phyloP scores from a whole-genome alignment of 306 rosid species.

The Hylodesmum podocarpum region DNA sequence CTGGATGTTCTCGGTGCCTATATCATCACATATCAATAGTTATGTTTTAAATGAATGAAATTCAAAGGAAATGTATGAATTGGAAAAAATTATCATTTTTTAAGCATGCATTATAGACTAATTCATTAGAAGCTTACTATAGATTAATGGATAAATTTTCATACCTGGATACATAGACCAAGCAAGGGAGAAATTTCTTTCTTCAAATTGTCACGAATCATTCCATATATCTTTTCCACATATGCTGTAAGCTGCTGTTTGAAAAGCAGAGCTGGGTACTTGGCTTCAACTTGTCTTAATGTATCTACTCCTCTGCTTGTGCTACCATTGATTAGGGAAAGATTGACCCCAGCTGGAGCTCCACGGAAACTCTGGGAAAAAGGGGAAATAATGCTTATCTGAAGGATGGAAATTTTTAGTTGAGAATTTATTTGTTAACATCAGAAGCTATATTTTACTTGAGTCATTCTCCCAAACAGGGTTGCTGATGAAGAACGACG shows the following conservation, averaged over 20 bases:
- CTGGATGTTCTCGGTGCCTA: constrained; percentile 96
- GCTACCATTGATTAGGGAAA: constrained; percentile 45
- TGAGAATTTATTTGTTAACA: constrained; percentile 19
- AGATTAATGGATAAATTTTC: constrained; percentile 26
- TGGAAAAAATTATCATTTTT: neutral
- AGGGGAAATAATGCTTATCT: constrained; percentile 3
- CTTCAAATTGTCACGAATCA: constrained; percentile 92
- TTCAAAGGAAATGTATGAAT: constrained; percentile 16
- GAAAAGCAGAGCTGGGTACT: constrained; percentile 89
- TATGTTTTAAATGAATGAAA: constrained; percentile 20
- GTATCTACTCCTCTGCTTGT: constrained; percentile 70
- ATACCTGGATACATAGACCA: constrained; percentile 92
- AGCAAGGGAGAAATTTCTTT: constrained; percentile 94
- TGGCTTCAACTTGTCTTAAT: constrained; percentile 91
- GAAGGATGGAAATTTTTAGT: constrained; percentile 13
- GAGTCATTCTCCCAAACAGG: constrained; percentile 61
- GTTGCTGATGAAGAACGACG: constrained; percentile 55
- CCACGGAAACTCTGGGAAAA: constrained; percentile 53
- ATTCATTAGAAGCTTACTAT: constrained; percentile 10
- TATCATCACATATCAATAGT: constrained; percentile 34
- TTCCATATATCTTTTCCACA: constrained; percentile 94
- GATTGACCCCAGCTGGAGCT: constrained; percentile 48
- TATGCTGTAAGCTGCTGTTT: constrained; percentile 97
- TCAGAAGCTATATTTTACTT: constrained; percentile 39
- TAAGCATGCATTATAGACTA: constrained; percentile 16